Percentiles rank a stretch among this genome's conserved stretches.
phyloP scores from a whole-genome alignment of 805 yeast species.

The Wickerhamiella parazyma region DNA sequence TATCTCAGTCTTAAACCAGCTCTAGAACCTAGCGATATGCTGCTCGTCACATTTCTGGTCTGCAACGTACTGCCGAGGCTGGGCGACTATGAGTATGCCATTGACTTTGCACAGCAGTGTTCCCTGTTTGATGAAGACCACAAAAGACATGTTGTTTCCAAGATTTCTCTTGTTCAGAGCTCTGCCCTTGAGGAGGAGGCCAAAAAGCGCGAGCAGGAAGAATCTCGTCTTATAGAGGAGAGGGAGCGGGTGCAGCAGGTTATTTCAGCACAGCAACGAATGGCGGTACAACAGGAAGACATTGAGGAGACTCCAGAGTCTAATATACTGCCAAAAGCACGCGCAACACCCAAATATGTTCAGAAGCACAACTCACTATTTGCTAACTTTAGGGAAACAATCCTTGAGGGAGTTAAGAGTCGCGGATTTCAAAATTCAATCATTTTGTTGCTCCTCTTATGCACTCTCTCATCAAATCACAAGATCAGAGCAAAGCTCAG shows the following conservation, averaged over 20 bases:
- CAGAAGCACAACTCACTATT: background rate
- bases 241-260: slow-evolving; percentile 3
- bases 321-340: background rate
- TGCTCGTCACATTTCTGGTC: background rate
- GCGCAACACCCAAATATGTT: background rate
- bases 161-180: background rate
- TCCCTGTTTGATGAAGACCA: background rate
- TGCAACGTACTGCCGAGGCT: background rate
- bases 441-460: slow-evolving; percentile 3
- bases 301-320: background rate
- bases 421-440: slow-evolving; percentile 1
- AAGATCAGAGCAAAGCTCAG: background rate
- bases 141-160: background rate
- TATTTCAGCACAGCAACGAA: background rate
- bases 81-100: slow-evolving; percentile 9
- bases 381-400: background rate
- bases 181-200: background rate
- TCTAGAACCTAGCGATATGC: background rate
- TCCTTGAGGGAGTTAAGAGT: background rate
- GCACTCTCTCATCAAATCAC: background rate
- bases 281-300: background rate
- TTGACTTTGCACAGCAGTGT: slow-evolving; percentile 1
- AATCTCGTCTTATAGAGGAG: background rate
- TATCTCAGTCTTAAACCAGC: background rate
- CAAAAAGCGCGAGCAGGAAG: background rate